phyloP scores from a whole-genome alignment of 805 yeast species.

The Komagataella kurtzmanii region DNA sequence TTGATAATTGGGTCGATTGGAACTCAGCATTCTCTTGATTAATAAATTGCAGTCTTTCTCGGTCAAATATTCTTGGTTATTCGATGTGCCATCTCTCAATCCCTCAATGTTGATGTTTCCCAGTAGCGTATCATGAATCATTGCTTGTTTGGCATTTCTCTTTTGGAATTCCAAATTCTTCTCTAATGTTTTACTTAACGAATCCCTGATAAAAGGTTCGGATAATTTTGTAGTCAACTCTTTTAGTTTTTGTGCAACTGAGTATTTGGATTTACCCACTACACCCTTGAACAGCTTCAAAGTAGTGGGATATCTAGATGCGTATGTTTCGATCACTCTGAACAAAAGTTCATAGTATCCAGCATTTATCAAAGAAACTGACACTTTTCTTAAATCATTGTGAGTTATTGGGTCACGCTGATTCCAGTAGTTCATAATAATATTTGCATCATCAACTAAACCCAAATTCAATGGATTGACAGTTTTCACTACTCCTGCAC shows the following conservation, averaged over 20 bases:
- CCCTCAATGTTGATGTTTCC: not conserved
- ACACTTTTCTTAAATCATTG: slow-evolving; percentile 12
- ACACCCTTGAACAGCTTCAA: not conserved
- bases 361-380: slow-evolving; percentile 9
- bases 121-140: slow-evolving; percentile 6
- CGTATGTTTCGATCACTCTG: slow-evolving; percentile 5
- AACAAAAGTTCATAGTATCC: slow-evolving; percentile 8
- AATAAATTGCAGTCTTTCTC: slow-evolving; percentile 13
- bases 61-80: slow-evolving; percentile 5
- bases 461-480: slow-evolving; percentile 4
- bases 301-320: not conserved
- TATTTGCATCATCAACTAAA: slow-evolving; percentile 9
- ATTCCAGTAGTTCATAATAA: slow-evolving; percentile 15
- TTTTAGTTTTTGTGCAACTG: not conserved
- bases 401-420: slow-evolving; percentile 14
- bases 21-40: slow-evolving; percentile 9
- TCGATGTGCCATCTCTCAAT: not conserved
- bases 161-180: slow-evolving; percentile 3
- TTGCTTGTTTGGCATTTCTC: slow-evolving; percentile 9
- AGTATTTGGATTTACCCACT: not conserved
- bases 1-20: slow-evolving; percentile 7
- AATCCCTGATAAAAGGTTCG: not conserved
- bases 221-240: not conserved
- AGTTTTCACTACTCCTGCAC: slow-evolving; percentile 6
- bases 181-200: slow-evolving; percentile 1